Evolutionary conservation across 2,329 filamentous ascomycete genomes (phyloP), one percentile per base, ranked within the genome.

Genomic region (Akanthomyces dipterigenus): DNA sequence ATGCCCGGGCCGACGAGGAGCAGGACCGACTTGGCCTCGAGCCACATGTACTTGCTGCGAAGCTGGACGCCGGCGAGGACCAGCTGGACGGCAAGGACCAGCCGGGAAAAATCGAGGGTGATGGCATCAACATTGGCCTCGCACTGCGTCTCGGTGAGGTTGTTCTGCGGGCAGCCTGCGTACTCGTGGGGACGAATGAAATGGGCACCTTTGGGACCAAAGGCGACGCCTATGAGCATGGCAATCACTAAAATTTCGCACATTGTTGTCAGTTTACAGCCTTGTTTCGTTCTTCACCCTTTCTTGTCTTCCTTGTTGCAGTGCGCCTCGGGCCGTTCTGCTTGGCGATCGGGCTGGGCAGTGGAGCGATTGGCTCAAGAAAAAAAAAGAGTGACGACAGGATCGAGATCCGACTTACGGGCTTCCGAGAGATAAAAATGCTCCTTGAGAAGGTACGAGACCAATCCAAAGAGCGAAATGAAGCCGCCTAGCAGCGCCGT

Each of bases 371-470:
- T n/a, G n/a, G n/a, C n/a, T n/a, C n/a, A 31, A 40, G 24, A 34
- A 48, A n/a, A 28, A 31, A n/a, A 31, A 36, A 24, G 22, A 24
- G 40, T 20, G 55, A 20, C 36, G 45, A 12, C 11, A n/a, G 36
- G 28, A 0, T 11, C 20, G 51, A 36, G 22, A 22, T 40, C 31
- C 20, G 26, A 84, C 89, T 72, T 78, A 93, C 91, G 78, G 58
- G 93, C 90, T 82, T 97, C 93, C 1, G 91, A 96, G 1, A 97
- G 82, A 72, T 96, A 96, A 71, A 90, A 93, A 62, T 86, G 88
- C 76, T 96, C 93, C 71, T 97, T 96, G 70, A 90, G 82, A 20
- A 96, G 82, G 70, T 92, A 96, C 1, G 91, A 96, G 0, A 97
- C 91, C 48, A 97, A 77, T 3, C 91, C 92, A 70, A 96, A 97